Base-by-base conservation (phyloP, 2,329 filamentous ascomycete species). In the Exophiala spinifera region DNA sequence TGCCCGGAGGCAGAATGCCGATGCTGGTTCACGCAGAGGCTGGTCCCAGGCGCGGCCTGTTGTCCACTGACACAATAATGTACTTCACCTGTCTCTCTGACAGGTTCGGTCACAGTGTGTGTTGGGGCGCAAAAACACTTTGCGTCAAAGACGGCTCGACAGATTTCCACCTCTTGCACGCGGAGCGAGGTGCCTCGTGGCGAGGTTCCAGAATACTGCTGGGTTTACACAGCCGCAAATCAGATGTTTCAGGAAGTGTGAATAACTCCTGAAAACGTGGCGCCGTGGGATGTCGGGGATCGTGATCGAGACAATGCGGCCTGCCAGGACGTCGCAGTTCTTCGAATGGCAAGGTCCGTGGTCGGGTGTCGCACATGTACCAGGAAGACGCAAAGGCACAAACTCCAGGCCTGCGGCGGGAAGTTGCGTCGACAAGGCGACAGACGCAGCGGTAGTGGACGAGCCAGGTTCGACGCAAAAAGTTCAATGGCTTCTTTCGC, bases 221-320 rank as follows among this genome's bases (percentile, higher is more conserved):
- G 10, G 42, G 28, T 44, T 25, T 44, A 44, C 42, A 44, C 19
- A 25, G 42, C 42, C 20, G 14, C 20, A 44, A 44, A 7, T 20
- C 28, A 21, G 17, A 46, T 34, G 17, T 31, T 20, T 46, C 39
- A 28, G 25, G 40, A 31, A 40, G 21, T 17, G 34, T 31, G 40
- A 50, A 17, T 14, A 14, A 19, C 28, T 37, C 23, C 20, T 31
- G 21, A 52, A 46, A 53, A 53, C 45, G 49, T 56, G 50, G 54
- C 37, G 28, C n/a, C n/a, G 46, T 37, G 33, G 45, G 54, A 55
- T 52, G 15, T 47, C 55, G 54, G 51, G 57, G 47, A 60, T 48
- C 54, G 34, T 34, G 48, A 46, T 56, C 54, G 51, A 43, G 40
- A 45, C 28, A 33, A 53, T 53, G 57, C 47, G 37, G 40, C 17